phyloP scores from a whole-genome alignment of 805 yeast species.

The Candida boleticola region DNA sequence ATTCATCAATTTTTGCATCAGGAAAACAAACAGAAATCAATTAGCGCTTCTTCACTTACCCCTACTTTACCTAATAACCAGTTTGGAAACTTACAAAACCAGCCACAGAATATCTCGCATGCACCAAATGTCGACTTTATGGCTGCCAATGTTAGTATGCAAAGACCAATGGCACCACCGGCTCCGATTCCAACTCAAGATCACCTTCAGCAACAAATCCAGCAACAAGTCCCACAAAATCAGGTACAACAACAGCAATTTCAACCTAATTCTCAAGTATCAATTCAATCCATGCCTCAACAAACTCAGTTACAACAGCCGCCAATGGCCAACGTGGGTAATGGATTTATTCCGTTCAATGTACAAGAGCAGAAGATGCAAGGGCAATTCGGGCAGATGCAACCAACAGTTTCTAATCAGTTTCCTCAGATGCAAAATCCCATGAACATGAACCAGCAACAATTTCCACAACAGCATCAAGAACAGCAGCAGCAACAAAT shows the following conservation, averaged over 20 bases:
- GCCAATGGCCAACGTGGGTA: slow-evolving; percentile 12
- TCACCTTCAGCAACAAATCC: neutral
- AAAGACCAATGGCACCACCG: slow-evolving; percentile 1
- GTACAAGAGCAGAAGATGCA: slow-evolving; percentile 1
- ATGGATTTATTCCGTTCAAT: slow-evolving; percentile 9
- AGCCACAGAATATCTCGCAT: too few relatives aligned
- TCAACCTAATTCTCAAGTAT: neutral
- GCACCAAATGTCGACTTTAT: neutral
- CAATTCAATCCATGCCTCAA: neutral
- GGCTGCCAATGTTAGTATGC: neutral
- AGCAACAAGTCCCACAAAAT: neutral
- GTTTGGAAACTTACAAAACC: too few relatives aligned
- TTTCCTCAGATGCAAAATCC: too few relatives aligned
- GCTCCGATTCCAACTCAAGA: neutral
- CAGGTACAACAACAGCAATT: slow-evolving; percentile 1
- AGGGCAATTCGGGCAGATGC: slow-evolving; percentile 6
- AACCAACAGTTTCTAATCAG: too few relatives aligned
- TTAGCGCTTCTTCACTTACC: neutral
- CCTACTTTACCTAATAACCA: neutral
- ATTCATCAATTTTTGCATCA: slow-evolving; percentile 5
- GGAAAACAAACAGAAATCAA: neutral
- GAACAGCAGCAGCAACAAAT: slow-evolving; percentile 9
- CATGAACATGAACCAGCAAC: too few relatives aligned
- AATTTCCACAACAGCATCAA: slow-evolving; percentile 8
- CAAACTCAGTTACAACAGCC: slow-evolving; percentile 6